These are phyloP conservation scores for Microdochium trichocladiopsis DNA, from an alignment of 2,329 filamentous ascomycete genomes.

Conservation along the genomic window DNA sequence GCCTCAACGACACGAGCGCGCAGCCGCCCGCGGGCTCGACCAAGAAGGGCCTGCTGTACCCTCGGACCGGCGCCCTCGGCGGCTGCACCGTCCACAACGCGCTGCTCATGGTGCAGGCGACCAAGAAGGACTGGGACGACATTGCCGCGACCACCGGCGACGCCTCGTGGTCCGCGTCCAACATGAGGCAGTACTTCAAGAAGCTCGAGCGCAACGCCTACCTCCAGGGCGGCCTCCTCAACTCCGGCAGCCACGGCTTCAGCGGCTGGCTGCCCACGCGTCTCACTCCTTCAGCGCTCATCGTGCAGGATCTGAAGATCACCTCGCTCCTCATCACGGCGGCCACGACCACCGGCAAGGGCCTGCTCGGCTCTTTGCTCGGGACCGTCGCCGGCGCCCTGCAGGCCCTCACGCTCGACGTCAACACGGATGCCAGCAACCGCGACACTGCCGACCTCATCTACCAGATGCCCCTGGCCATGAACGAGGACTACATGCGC, in stretches of 20 bases:
- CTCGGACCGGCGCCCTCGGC: slow-evolving; percentile 27
- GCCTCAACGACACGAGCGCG: slow-evolving; percentile 6
- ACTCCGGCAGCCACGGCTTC: slow-evolving; percentile 36
- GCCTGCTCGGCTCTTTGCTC: slow-evolving; percentile 24
- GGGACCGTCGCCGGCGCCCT: slow-evolving; percentile 6
- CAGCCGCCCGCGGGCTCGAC: slow-evolving; percentile 10
- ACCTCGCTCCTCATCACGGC: slow-evolving; percentile 35
- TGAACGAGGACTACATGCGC: slow-evolving; percentile 28
- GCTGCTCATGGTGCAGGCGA: slow-evolving; percentile 28
- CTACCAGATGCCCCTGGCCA: slow-evolving; percentile 42
- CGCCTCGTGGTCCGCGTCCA: slow-evolving; percentile 27
- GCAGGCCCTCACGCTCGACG: slow-evolving; percentile 32
- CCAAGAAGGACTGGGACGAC: slow-evolving; percentile 31
- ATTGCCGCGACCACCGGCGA: slow-evolving; percentile 34
- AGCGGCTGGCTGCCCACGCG: slow-evolving; percentile 35
- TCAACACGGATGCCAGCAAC: slow-evolving; percentile 29
- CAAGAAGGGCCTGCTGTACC: slow-evolving; percentile 24
- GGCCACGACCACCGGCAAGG: slow-evolving; percentile 33
- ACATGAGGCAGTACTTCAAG: slow-evolving; percentile 33
- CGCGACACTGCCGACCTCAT: slow-evolving; percentile 34
- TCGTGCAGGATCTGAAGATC: slow-evolving; percentile 37
- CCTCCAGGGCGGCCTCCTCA: slow-evolving; percentile 16
- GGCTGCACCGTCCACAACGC: slow-evolving; percentile 20
- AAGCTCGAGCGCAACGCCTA: slow-evolving; percentile 30
- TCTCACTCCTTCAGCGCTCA: slow-evolving; percentile 34